These are phyloP conservation scores for Suhomyces bokatorum DNA, from an alignment of 1,139 yeast genomes.

Conservation along the genomic window DNA sequence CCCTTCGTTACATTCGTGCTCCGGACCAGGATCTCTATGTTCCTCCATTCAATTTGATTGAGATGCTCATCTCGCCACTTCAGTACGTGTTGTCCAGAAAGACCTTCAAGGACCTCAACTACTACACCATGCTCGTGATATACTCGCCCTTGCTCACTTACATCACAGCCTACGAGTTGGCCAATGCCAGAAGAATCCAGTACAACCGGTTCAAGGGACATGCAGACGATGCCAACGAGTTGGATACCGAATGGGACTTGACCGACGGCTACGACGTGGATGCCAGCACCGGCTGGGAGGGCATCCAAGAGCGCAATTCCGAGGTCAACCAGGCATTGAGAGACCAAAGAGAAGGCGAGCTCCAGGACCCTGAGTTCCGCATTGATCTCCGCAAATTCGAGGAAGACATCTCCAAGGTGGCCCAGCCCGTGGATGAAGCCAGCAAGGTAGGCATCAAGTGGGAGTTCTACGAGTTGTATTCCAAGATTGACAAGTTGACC, in stretches of 20 bases:
- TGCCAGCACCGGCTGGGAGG: slow-evolving; percentile 38
- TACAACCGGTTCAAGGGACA: slow-evolving; percentile 68
- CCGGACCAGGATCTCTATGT: slow-evolving; percentile 86
- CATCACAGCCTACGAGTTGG: slow-evolving; percentile 63
- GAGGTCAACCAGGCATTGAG: slow-evolving; percentile 43
- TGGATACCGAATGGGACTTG: slow-evolving; percentile 79
- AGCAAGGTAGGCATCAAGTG: slow-evolving; percentile 60
- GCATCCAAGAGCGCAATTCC: slow-evolving; percentile 39
- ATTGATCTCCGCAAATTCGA: slow-evolving; percentile 53
- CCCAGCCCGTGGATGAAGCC: slow-evolving; percentile 61
- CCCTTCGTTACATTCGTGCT: slow-evolving; percentile 79
- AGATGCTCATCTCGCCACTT: slow-evolving; percentile 46
- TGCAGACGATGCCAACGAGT: slow-evolving; percentile 80
- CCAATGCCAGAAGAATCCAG: slow-evolving; percentile 65
- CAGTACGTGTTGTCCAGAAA: slow-evolving; percentile 28
- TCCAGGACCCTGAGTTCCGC: slow-evolving; percentile 69
- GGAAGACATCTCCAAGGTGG: slow-evolving; percentile 43
- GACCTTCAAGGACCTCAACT: slow-evolving; percentile 40
- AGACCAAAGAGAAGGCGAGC: slow-evolving; percentile 62
- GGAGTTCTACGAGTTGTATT: slow-evolving; percentile 61
- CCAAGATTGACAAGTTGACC: slow-evolving; percentile 48
- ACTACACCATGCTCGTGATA: slow-evolving; percentile 58
- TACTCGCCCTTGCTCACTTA: slow-evolving; percentile 68
- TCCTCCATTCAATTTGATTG: slow-evolving; percentile 81
- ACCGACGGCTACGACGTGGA: slow-evolving; percentile 68